phyloP scores from a whole-genome alignment of 1,284 basidiomycete species.

The Meira nashicola region DNA sequence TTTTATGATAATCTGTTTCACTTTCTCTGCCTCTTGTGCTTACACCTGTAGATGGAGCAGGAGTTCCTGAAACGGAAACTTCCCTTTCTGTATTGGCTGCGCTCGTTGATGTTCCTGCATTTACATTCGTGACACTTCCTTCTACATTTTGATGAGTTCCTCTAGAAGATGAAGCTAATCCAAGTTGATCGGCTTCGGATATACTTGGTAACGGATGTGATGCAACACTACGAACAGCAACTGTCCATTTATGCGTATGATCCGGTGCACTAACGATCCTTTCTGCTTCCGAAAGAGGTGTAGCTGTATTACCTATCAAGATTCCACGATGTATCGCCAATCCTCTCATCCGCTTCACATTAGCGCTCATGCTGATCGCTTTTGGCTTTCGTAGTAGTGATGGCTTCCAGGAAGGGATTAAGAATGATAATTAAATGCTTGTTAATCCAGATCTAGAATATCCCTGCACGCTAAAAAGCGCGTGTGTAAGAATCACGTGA shows the following conservation, averaged over 20 bases:
- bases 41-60: constrained; percentile 17
- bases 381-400: too few species aligned
- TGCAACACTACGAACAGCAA: constrained; percentile 71
- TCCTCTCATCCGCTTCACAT: constrained; percentile 54
- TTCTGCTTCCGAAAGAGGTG: constrained; percentile 73
- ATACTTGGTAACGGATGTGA: constrained; percentile 54
- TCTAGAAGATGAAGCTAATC: neutral
- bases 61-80: neutral
- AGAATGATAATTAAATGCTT: too few species aligned
- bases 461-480: too few species aligned
- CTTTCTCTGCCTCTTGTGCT: constrained; percentile 43
- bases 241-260: constrained; percentile 95
- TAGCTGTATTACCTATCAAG: constrained; percentile 92
- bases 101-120: too few species aligned
- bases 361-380: too few species aligned
- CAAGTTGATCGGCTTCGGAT: constrained; percentile 9
- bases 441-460: too few species aligned
- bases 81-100: neutral
- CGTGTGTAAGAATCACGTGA: too few species aligned
- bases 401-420: too few species aligned
- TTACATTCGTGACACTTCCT: neutral
- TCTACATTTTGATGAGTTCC: neutral
- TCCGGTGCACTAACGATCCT: constrained; percentile 61
- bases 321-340: constrained; percentile 83
- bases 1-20: constrained; percentile 46